These are phyloP conservation scores for Brasilioporus rufonigricans DNA, from an alignment of 768 basidiomycete genomes.

Conservation along the genomic window DNA sequence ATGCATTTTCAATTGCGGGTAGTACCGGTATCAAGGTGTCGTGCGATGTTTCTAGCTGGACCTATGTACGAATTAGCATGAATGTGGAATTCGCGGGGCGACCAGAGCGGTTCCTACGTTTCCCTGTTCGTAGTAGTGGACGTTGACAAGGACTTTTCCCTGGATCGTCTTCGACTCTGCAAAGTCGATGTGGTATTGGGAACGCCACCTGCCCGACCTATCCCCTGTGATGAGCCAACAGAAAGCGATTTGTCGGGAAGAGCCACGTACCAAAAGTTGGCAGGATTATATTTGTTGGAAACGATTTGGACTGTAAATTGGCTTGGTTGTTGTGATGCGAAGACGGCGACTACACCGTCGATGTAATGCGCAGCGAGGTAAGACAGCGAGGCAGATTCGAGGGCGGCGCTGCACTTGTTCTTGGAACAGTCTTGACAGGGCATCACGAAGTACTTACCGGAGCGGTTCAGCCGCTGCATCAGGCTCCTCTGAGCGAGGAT, in stretches of 20 bases:
- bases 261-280: conserved; percentile 79
- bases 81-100: not conserved
- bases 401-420: conserved; percentile 48
- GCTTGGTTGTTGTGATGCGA: conserved; percentile 47
- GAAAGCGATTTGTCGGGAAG: no score
- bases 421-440: not conserved
- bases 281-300: conserved; percentile 94
- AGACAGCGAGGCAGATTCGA: conserved; percentile 62
- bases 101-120: conserved; percentile 53
- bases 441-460: conserved; percentile 47
- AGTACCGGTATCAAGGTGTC: conserved; percentile 62
- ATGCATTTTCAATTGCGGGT: conserved; percentile 50
- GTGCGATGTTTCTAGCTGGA: conserved; percentile 84
- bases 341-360: conserved; percentile 74
- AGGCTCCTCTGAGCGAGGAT: conserved; percentile 61
- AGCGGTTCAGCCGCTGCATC: conserved; percentile 69
- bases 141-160: conserved; percentile 78
- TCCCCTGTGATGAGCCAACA: not conserved
- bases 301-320: conserved; percentile 78
- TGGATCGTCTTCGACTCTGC: conserved; percentile 50
- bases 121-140: conserved; percentile 98
- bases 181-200: conserved; percentile 75
- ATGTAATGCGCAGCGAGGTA: conserved; percentile 83
- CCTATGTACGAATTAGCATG: conserved; percentile 43
- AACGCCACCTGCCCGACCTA: conserved; percentile 96